These are phyloP conservation scores for Fusarium nanum DNA, from an alignment of 2,329 filamentous ascomycete species.

Conservation along the genomic window DNA sequence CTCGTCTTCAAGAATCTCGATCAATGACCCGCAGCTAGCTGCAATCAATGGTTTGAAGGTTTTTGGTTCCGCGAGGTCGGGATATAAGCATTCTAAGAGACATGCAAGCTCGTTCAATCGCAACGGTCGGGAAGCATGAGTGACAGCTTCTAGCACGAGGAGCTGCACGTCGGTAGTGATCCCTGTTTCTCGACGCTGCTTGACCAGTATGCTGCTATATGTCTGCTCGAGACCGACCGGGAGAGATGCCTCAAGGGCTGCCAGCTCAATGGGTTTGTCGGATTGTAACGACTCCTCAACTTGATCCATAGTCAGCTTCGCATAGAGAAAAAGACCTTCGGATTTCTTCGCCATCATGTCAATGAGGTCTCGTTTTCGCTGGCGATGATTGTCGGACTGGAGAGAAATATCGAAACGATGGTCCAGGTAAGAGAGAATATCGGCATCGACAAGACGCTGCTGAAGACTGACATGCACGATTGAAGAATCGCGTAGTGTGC, in stretches of 20 bases:
- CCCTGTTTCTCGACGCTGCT: slow-evolving; percentile 50
- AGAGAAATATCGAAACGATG: slow-evolving; percentile 28
- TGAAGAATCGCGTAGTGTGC: slow-evolving; percentile 31
- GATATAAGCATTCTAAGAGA: slow-evolving; percentile 42
- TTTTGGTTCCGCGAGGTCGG: slow-evolving; percentile 17
- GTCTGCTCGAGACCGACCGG: slow-evolving; percentile 39
- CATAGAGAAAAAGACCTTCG: slow-evolving; percentile 39
- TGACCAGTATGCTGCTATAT: slow-evolving; percentile 52
- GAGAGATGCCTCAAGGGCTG: slow-evolving; percentile 24
- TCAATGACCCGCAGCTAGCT: slow-evolving; percentile 54
- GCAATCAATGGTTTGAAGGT: slow-evolving; percentile 51
- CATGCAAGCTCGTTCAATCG: slow-evolving; percentile 53
- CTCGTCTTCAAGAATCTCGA: slow-evolving; percentile 59
- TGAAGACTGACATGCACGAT: slow-evolving; percentile 41
- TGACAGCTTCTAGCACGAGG: slow-evolving; percentile 54
- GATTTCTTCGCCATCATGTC: slow-evolving; percentile 32
- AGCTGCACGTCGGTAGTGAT: slow-evolving; percentile 49
- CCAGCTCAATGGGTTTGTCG: neutral
- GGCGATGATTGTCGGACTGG: neutral
- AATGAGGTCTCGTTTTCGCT: slow-evolving; percentile 27
- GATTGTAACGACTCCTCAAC: slow-evolving; percentile 12
- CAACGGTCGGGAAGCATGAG: slow-evolving; percentile 54
- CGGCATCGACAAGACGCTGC: slow-evolving; percentile 36
- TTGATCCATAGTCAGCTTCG: slow-evolving; percentile 43
- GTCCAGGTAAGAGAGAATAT: slow-evolving; percentile 33